A percentile compares a stretch with the other conserved stretches of the same genome.
Conservation (phyloP, 2,329 filamentous ascomycete species). For the Nannizzia gypsea region DNA sequence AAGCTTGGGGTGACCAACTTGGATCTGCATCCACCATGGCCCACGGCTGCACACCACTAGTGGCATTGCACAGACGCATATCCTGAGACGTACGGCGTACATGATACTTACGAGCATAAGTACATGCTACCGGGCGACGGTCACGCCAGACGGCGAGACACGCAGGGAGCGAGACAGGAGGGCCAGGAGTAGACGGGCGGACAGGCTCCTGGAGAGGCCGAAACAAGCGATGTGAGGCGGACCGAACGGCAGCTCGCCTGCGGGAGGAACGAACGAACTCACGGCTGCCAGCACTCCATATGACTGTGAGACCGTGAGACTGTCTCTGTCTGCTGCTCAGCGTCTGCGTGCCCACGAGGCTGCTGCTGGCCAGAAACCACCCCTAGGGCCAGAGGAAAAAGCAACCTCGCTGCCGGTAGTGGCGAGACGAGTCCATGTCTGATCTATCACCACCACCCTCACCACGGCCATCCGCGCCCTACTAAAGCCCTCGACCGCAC, state of each 20-base stretch:
- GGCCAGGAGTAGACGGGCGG: not conserved
- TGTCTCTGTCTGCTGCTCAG: not conserved
- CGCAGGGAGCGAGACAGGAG: not conserved
- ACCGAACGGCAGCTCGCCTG: not conserved
- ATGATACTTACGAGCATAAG: not conserved
- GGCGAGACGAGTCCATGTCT: not conserved
- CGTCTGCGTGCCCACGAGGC: not conserved
- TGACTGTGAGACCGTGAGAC: not conserved
- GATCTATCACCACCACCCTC: too few species aligned
- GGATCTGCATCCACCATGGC: not conserved
- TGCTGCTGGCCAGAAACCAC: not conserved
- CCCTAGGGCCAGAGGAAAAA: not conserved
- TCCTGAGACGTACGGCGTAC: not conserved
- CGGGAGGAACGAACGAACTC: not conserved
- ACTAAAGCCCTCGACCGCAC: too few species aligned
- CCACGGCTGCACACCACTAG: slow-evolving; percentile 1
- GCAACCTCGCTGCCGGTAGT: not conserved
- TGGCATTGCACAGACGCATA: slow-evolving; percentile 1
- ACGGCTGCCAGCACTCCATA: too few species aligned
- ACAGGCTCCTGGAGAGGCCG: not conserved
- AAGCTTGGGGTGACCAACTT: not conserved
- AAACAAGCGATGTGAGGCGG: not conserved
- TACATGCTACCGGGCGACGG: not conserved
- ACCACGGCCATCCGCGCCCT: too few species aligned
- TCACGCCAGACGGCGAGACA: not conserved